phyloP scores from a whole-genome alignment of 345 rosid genomes.

The Arabidopsis suecica region DNA sequence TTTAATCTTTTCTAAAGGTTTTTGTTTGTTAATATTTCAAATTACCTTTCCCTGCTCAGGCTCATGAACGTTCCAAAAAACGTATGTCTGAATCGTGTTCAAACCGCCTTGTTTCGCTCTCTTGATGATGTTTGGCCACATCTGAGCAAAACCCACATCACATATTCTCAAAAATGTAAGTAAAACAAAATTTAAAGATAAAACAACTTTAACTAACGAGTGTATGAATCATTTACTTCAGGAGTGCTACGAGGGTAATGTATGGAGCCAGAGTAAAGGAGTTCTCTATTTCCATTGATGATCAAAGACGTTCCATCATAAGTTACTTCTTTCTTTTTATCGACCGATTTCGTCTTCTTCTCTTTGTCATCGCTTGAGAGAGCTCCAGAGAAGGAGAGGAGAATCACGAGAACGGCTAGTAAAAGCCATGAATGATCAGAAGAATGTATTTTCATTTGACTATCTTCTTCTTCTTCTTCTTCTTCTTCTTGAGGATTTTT shows the following conservation, averaged over 20 bases:
- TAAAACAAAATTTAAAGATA: not conserved
- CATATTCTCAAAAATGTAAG: not conserved
- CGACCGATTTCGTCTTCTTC: conserved; percentile 20
- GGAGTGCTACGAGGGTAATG: conserved; percentile 54
- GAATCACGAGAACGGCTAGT: conserved; percentile 39
- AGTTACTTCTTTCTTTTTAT: conserved; percentile 41
- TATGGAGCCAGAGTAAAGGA: conserved; percentile 49
- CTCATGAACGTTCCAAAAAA: conserved; percentile 77
- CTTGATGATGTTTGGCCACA: conserved; percentile 50
- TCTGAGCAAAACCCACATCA: conserved; percentile 32
- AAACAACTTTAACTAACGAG: not conserved
- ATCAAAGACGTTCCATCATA: conserved; percentile 51
- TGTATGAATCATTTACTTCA: conserved; percentile 36
- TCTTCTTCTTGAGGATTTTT: not conserved
- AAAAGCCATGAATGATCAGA: conserved; percentile 35
- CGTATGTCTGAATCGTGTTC: conserved; percentile 70
- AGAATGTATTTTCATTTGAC: conserved; percentile 38
- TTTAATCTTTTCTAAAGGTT: not conserved
- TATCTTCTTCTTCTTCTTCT: not conserved
- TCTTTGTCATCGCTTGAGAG: conserved; percentile 7
- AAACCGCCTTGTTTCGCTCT: conserved; percentile 64
- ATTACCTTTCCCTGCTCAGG: conserved; percentile 48
- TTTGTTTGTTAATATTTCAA: conserved; percentile 11
- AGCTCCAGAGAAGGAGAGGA: conserved; percentile 35
- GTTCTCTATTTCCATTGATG: conserved; percentile 47